phyloP scores from a whole-genome alignment of 2,329 filamentous ascomycete species.

The Nigrospora oryzae region DNA sequence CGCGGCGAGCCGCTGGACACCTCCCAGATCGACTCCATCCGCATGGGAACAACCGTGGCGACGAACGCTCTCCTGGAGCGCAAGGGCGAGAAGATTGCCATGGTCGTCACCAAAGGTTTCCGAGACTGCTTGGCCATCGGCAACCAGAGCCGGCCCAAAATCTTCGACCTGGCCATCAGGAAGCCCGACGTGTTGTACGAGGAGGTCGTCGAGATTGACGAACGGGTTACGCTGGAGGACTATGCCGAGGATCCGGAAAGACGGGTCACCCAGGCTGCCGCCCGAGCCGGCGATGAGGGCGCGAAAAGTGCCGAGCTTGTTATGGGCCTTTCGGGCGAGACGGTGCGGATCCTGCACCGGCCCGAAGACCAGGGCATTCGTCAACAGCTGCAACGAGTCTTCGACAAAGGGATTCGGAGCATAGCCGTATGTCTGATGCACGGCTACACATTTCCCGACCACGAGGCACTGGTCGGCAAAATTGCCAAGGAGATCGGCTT shows the following conservation, averaged over 20 bases:
- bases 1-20: slow-evolving; percentile 76
- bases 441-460: slow-evolving; percentile 81
- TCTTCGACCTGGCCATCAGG: slow-evolving; percentile 82
- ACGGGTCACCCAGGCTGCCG: slow-evolving; percentile 43
- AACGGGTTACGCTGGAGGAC: slow-evolving; percentile 84
- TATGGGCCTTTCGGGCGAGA: slow-evolving; percentile 64
- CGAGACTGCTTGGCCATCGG: slow-evolving; percentile 82
- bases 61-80: slow-evolving; percentile 86
- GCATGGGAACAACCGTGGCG: slow-evolving; percentile 93
- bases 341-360: slow-evolving; percentile 59
- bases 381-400: slow-evolving; percentile 56
- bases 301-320: slow-evolving; percentile 49
- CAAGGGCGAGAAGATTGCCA: slow-evolving; percentile 80
- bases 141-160: slow-evolving; percentile 81
- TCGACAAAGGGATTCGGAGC: slow-evolving; percentile 63
- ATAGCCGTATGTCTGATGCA: slow-evolving; percentile 91
- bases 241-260: slow-evolving; percentile 81
- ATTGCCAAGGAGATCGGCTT: slow-evolving; percentile 78
- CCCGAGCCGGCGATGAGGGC: slow-evolving; percentile 37
- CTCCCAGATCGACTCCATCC: slow-evolving; percentile 76
- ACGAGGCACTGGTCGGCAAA: slow-evolving; percentile 70
- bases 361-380: slow-evolving; percentile 50
- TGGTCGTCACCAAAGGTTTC: slow-evolving; percentile 84
- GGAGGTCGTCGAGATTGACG: slow-evolving; percentile 79
- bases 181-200: slow-evolving; percentile 85